Evolutionary conservation across 2,329 filamentous ascomycete genomes (phyloP), one percentile per base, ranked within the genome.

Genomic region (Metarhizium anisopliae): DNA sequence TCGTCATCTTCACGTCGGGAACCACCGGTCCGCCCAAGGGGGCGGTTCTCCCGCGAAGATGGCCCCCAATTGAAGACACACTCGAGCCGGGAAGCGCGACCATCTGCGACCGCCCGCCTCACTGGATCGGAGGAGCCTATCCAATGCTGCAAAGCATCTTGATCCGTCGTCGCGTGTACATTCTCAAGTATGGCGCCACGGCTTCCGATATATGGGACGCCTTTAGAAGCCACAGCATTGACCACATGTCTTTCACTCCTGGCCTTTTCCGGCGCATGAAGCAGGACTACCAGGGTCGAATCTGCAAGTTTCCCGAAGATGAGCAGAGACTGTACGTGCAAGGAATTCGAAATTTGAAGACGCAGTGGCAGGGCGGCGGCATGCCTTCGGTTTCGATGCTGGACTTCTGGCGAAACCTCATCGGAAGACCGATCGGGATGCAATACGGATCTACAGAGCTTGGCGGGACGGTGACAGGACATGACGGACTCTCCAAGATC

Each of bases 11-110:
- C 73, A 91, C 87, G 2, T 89, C 86, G 14, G 87, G 87, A 45
- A 91, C 87, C 1, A 90, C 87, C 0, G 87, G 87, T 25, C 78
- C 84, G 64, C 87, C 87, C 52, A 91, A 91, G 71, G 87, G 87
- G 57, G 88, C 90, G 1, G 78, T 90, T 20, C 73, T 96, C 59
- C 60, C 60, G 2, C 47, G 57, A 16, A 43, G 43, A 14, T 59
- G 52, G 49, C 50, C 57, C 18, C 42, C 43, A 2, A 53, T 51
- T 16, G 20, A 40, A 2, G 50, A 50, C 0, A 43, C 56, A 6
- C 56, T 52, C 2, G 32, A 53, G 5, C 45, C 55, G 16, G 55
- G 53, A 8, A 51, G 51, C 42, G 54, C 55, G 11, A 52, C 55
- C 6, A 20, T 64, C 42, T 56, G 53, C 47, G 61, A 54, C 49